phyloP scores from a whole-genome alignment of 129 eudicot species.

The Arctium lappa region DNA sequence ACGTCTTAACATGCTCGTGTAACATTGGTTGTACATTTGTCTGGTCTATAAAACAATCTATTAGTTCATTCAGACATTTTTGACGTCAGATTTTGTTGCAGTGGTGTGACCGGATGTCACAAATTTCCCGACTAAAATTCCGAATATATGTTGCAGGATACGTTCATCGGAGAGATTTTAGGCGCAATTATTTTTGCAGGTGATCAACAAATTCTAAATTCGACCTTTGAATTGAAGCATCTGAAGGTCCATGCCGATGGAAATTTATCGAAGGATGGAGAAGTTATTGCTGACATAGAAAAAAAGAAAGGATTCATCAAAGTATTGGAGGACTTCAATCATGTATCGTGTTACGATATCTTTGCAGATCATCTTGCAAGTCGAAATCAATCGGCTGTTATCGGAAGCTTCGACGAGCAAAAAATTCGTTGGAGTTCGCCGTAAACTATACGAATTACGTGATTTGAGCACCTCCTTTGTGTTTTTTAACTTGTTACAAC shows the following conservation, averaged over 20 bases:
- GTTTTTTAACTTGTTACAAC: neutral
- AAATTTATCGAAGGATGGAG: slow-evolving; percentile 52
- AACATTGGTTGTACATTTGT: no score
- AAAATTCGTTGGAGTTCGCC: slow-evolving; percentile 49
- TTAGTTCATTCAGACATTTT: neutral
- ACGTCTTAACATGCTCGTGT: neutral
- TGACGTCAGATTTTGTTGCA: neutral
- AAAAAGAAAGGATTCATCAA: slow-evolving; percentile 33
- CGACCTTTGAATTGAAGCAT: slow-evolving; percentile 25
- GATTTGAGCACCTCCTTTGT: neutral
- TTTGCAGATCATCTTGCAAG: slow-evolving; percentile 47
- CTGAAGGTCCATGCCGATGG: slow-evolving; percentile 53
- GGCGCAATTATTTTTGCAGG: slow-evolving; percentile 59
- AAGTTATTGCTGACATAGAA: slow-evolving; percentile 36
- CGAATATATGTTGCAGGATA: slow-evolving; percentile 44
- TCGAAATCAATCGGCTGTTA: slow-evolving; percentile 60
- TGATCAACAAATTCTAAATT: slow-evolving; percentile 31
- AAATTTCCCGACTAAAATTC: neutral
- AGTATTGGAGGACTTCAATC: slow-evolving; percentile 49
- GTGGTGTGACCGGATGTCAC: neutral
- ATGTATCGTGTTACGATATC: slow-evolving; percentile 37
- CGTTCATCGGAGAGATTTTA: slow-evolving; percentile 67
- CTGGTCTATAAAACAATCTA: neutral
- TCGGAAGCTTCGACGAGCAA: slow-evolving; percentile 73
- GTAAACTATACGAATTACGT: neutral